A percentile compares a stretch with the other conserved stretches of the same genome.
Conservation (phyloP, 495 filamentous ascomycete genomes). For the Clavariopsis aquatica region DNA sequence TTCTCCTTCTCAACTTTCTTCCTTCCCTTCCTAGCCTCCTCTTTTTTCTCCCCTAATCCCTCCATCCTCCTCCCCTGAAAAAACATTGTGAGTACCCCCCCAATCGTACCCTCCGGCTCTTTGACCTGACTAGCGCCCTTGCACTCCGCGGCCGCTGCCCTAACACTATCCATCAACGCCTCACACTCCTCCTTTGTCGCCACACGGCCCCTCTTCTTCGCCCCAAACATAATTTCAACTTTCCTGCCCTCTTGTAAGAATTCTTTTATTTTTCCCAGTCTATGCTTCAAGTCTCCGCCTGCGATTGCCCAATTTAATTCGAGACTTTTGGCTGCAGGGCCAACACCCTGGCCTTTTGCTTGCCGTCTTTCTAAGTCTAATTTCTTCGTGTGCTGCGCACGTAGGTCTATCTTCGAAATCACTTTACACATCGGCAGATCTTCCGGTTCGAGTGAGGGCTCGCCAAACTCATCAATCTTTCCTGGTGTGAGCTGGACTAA, state of each 20-base stretch:
- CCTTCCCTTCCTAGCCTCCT: conserved; percentile 3
- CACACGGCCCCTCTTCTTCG: conserved; percentile 42
- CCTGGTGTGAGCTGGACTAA: conserved; percentile 59
- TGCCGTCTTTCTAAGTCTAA: conserved; percentile 44
- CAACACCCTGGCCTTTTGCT: conserved; percentile 24
- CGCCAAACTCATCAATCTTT: conserved; percentile 20
- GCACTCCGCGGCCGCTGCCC: conserved; percentile 23
- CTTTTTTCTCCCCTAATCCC: conserved; percentile 10
- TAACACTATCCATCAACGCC: conserved; percentile 35
- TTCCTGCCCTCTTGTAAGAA: conserved; percentile 45
- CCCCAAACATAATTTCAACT: conserved; percentile 43
- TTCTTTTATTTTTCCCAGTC: conserved; percentile 38
- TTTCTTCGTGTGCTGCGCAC: conserved; percentile 36
- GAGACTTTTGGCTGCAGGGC: conserved; percentile 61
- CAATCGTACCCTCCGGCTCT: conserved; percentile 41
- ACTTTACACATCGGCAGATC: conserved; percentile 66
- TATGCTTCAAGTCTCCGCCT: conserved; percentile 41
- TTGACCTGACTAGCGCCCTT: conserved; percentile 33
- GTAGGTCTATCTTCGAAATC: conserved; percentile 53
- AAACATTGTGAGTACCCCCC: conserved; percentile 38
- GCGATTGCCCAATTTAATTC: conserved; percentile 86
- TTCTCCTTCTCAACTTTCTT: background rate
- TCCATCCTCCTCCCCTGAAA: conserved; percentile 38
- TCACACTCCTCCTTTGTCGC: conserved; percentile 40
- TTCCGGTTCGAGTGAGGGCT: background rate